Evolutionary conservation across 192 early-diverging fungal genomes (phyloP).

Genomic region (Gryganskiella cystojenkinii): DNA sequence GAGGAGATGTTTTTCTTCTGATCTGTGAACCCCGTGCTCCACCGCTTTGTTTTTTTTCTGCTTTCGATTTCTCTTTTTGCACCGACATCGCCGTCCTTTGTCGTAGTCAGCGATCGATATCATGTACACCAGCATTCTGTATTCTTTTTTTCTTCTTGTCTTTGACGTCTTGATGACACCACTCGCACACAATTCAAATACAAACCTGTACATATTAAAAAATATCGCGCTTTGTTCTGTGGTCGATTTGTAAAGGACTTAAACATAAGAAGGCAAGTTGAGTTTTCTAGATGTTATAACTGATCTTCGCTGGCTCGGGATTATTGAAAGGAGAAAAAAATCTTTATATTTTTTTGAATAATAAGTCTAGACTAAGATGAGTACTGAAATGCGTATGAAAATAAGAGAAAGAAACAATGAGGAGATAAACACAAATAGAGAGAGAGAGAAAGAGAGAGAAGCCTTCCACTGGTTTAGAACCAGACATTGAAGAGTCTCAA

Average conservation of each 20-base stretch:
- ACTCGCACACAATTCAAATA: background rate
- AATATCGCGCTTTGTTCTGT: too few relatives aligned
- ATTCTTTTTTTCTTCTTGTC: background rate
- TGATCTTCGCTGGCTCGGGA: too few relatives aligned
- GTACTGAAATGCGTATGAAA: background rate
- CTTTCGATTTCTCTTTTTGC: background rate
- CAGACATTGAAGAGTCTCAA: conserved; percentile 53
- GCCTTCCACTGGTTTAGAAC: conserved; percentile 38
- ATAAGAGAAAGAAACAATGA: background rate
- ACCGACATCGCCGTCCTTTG: too few relatives aligned
- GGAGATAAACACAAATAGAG: background rate
- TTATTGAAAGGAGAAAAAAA: too few relatives aligned
- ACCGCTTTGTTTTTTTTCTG: background rate
- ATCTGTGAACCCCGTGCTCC: too few relatives aligned
- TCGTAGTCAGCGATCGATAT: background rate
- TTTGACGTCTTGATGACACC: too few relatives aligned
- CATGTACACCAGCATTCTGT: background rate
- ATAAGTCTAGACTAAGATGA: too few relatives aligned
- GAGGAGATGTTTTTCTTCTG: background rate
- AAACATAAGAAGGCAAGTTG: too few relatives aligned
- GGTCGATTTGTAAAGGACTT: too few relatives aligned
- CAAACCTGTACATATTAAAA: background rate
- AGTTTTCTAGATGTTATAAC: too few relatives aligned
- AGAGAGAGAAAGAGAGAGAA: background rate
- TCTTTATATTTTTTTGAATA: too few relatives aligned